Base-by-base conservation (phyloP, 2,329 filamentous ascomycete genomes). In the Cryphonectria parasitica region DNA sequence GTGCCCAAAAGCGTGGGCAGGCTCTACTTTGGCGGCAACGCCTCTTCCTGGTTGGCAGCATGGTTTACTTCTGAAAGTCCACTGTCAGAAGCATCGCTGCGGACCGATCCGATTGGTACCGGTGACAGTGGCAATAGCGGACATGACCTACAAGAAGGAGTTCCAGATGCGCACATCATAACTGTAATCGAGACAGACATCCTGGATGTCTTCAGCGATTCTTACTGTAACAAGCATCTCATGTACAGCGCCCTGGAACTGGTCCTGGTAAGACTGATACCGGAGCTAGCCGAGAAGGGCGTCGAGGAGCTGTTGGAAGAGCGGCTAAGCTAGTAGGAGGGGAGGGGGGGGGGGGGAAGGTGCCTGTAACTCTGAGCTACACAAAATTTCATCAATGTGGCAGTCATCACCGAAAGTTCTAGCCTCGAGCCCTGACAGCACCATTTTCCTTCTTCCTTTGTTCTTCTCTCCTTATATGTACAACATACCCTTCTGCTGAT, bases 211-310 rank as follows among this genome's bases (percentile, higher is more conserved):
- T 91, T 97, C 74, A 88, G 88, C 22, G 94, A 98, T 80, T 85
- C 87, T 66, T 97, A 97, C 82, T 91, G 94, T 81, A 99, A 99
- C 82, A 97, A 95, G 82, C 94, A 98, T 82, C 83, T 98, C 43
- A 83, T 97, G 75, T 97, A 97, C 77, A 86, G 89, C 61, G 85
- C 96, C 64, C 82, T 98, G 45, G 96, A 99, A 82, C 82, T 95
- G 70, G 79, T 97, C 2, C 84, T 98, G n/a, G 88, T 94, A 69
- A 89, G 91, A 74, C 80, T 98, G 73, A 88, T 97, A 77, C 96
- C 96, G 5, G 96, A 99, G 82, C 79, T 98, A 76, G 86, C 86
- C 68, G 91, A 93, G 76, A 90, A 88, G 78, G 89, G 90, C 52
- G 87, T 93, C 41, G 84, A 85, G 69, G 92, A 94, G 76, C 81